phyloP scores from a whole-genome alignment of 306 rosid species.

The Carpinus fangiana region DNA sequence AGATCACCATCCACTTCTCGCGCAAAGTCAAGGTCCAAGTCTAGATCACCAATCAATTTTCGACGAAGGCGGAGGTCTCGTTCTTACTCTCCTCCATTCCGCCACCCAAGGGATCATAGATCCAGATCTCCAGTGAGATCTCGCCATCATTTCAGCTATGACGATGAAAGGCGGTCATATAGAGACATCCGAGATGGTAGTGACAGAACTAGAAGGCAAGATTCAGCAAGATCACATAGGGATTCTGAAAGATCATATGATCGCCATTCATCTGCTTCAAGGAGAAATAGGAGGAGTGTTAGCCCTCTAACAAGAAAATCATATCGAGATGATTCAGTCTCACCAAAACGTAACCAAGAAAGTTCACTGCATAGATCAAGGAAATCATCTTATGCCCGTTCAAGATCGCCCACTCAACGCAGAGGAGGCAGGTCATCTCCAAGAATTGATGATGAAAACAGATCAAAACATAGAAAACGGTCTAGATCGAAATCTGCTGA shows the following conservation, averaged over 20 bases:
- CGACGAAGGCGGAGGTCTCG: slow-evolving; percentile 76
- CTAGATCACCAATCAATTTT: slow-evolving; percentile 78
- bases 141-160: slow-evolving; percentile 55
- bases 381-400: slow-evolving; percentile 52
- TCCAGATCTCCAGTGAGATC: slow-evolving; percentile 83
- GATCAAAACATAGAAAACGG: slow-evolving; percentile 58
- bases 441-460: slow-evolving; percentile 58
- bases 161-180: slow-evolving; percentile 54
- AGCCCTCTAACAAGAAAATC: slow-evolving; percentile 70
- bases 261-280: slow-evolving; percentile 50
- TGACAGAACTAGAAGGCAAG: slow-evolving; percentile 73
- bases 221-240: slow-evolving; percentile 55
- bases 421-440: slow-evolving; percentile 72
- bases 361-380: slow-evolving; percentile 65
- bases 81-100: slow-evolving; percentile 79
- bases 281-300: slow-evolving; percentile 70
- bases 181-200: slow-evolving; percentile 63
- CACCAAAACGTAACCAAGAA: slow-evolving; percentile 68
- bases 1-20: slow-evolving; percentile 78
- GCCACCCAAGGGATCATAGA: slow-evolving; percentile 52
- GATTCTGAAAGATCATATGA: slow-evolving; percentile 53
- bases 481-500: slow-evolving; percentile 78
- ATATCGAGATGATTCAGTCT: slow-evolving; percentile 50
- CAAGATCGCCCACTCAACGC: slow-evolving; percentile 62
- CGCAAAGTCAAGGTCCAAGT: slow-evolving; percentile 68